Evolutionary conservation across 176 grass and related monocot genomes (phyloP), one percentile per base, ranked within the genome.

Genomic region (Calamus simplicifolius): DNA sequence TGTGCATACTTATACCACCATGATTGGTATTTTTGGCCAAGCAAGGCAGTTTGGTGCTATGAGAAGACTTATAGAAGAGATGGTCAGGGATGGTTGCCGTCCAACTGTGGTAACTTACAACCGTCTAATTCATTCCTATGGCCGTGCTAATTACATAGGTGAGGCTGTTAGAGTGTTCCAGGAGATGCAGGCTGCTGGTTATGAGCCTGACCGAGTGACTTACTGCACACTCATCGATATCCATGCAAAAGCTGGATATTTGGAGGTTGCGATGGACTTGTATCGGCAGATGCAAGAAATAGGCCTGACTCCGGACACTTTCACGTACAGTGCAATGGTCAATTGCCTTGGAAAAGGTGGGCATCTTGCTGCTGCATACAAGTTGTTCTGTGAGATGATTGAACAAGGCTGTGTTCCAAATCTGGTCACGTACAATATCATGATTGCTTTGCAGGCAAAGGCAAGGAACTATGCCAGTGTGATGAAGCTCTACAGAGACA

Each of bases 141-240:
- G 93, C 12, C 75, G 84, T 70, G 81, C 93, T 73, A 97, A 97
- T 79, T 97, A 83, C 75, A 78, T 97, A 14, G 60, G 67, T 6
- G 93, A 97, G 60, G 84, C 87, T 64, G 62, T 97, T 69, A 81
- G 82, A 21, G 75, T 97, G 28, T 97, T 97, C 58, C 57, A 82
- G 69, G 92, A 91, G 72, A 97, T 97, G 92, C 83, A 91, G 77
- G 66, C 66, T 68, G 69, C 73, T 31, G 87, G 92, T 49, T 83
- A 75, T 51, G 52, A 80, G 51, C 92, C 92, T 23, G 92, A 97
- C 31, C 74, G 59, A 51, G 87, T 97, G 54, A 97, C 92, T 29
- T 97, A 97, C 49, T 97, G 84, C 56, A 91, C 92, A 19, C 77
- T 97, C 49, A 91, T 97, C 49, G 92, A 97, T 70, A 97, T 97